Evolutionary conservation across 192 early-diverging fungal species (phyloP), one percentile per base, ranked within the genome.

Genomic region (Blastocladiella britannica): DNA sequence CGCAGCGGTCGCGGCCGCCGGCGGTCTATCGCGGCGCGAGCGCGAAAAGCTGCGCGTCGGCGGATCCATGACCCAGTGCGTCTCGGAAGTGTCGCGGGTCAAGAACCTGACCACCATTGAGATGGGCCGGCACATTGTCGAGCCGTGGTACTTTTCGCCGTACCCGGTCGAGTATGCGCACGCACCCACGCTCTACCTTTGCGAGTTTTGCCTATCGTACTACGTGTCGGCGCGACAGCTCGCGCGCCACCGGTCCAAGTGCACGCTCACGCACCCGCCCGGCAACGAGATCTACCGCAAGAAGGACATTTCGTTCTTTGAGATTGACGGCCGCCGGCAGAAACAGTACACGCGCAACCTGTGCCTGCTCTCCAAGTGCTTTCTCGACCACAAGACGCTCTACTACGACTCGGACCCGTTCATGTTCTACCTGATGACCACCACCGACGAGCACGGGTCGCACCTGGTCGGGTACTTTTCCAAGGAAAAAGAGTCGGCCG

Each of bases 351-450:
- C 93, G 70, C 76, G 93, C 26, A 99, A 99, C 64, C 72, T 99
- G 22, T 96, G 90, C 65, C 67, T 99, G 43, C 65, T 99, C 27
- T 94, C 93, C 24, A 99, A 99, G 58, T 72, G 91, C 53, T 96
- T 99, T 65, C 69, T 99, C 61, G 95, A 99, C 71, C 95, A 99
- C 79, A 99, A 99, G 64, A 95, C 93, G 15, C 73, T 99, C 18
- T 95, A 89, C 65, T 99, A 93, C 64, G 93, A 99, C 61, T 93
- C 96, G 9, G 95, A 99, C 55, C 93, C 93, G 5, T 99, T 99
- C 66, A 57, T 96, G 60, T 99, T 93, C 66, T 99, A 99, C 64
- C 80, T 91, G 53, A 85, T 99, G 84, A 91, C 90, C 3, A 66
- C 78, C 62, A 77, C 78, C 52, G 93, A 96, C 62, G 82, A 85